phyloP scores from a whole-genome alignment of 2,329 filamentous ascomycete genomes.

The Purpureocillium takamizusanense region DNA sequence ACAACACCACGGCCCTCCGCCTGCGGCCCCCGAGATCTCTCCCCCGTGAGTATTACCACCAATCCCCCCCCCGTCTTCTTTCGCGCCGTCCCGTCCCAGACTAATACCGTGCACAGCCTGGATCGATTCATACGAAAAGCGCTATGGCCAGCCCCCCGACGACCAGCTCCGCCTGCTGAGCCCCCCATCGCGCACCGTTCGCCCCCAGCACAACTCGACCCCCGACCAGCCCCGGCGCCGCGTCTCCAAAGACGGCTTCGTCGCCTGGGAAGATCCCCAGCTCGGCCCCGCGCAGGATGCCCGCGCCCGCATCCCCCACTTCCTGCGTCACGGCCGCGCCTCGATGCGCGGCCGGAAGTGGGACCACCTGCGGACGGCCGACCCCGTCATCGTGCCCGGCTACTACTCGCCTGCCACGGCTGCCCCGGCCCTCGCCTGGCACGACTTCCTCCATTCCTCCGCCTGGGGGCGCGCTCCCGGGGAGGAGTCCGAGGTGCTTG shows the following conservation, averaged over 20 bases:
- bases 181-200: slow-evolving; percentile 27
- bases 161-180: slow-evolving; percentile 29
- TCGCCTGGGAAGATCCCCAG: slow-evolving; percentile 30
- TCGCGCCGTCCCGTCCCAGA: slow-evolving; percentile 1
- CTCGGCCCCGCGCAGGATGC: slow-evolving; percentile 23
- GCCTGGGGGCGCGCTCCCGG: slow-evolving; percentile 37
- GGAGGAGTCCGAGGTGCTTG: slow-evolving; percentile 39
- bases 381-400: slow-evolving; percentile 49
- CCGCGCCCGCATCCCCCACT: slow-evolving; percentile 30
- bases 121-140: slow-evolving; percentile 38
- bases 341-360: slow-evolving; percentile 41
- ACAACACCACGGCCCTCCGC: slow-evolving; percentile 9
- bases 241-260: slow-evolving; percentile 38
- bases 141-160: slow-evolving; percentile 26
- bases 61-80: too few relatives aligned
- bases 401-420: slow-evolving; percentile 14
- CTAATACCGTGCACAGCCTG: slow-evolving; percentile 35
- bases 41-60: slow-evolving; percentile 15
- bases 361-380: slow-evolving; percentile 50
- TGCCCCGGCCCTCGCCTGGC: slow-evolving; percentile 19
- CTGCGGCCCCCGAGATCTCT: slow-evolving; percentile 17
- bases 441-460: slow-evolving; percentile 44
- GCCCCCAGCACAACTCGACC: slow-evolving; percentile 31
- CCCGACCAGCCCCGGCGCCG: slow-evolving; percentile 30
- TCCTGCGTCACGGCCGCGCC: slow-evolving; percentile 39